phyloP scores from a whole-genome alignment of 305 asterid genomes.

The Solanum hybrid region DNA sequence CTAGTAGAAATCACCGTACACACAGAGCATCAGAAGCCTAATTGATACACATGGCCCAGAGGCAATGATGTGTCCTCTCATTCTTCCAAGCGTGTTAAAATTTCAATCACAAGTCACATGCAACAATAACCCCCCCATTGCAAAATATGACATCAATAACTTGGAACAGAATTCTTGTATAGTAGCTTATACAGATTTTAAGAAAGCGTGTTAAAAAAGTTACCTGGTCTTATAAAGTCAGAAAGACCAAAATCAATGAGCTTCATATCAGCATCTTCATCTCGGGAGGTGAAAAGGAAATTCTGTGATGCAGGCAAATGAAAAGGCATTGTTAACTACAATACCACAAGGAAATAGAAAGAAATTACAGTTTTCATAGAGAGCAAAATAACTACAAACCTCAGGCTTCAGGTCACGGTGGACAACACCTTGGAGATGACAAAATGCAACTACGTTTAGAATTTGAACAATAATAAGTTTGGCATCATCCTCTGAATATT shows the following conservation, averaged over 20 bases:
- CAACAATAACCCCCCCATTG: background rate
- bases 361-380: background rate
- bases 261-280: slow-evolving; percentile 88
- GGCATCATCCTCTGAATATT: slow-evolving; percentile 86
- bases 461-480: slow-evolving; percentile 75
- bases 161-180: background rate
- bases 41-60: background rate
- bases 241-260: slow-evolving; percentile 95
- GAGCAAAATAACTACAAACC: slow-evolving; percentile 26
- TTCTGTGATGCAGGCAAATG: slow-evolving; percentile 40
- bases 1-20: background rate
- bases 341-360: slow-evolving; percentile 10
- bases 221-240: slow-evolving; percentile 90
- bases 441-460: slow-evolving; percentile 79
- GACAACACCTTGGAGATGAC: slow-evolving; percentile 95
- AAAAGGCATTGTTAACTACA: background rate
- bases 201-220: background rate
- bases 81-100: background rate
- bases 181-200: background rate
- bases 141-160: background rate
- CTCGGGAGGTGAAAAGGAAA: slow-evolving; percentile 69
- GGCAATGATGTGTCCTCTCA: background rate
- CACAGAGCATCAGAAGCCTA: background rate
- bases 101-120: background rate
- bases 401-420: slow-evolving; percentile 98